Evolutionary conservation across 441 rosid genomes (phyloP).

Genomic region (Gossypium schwendimanii): DNA sequence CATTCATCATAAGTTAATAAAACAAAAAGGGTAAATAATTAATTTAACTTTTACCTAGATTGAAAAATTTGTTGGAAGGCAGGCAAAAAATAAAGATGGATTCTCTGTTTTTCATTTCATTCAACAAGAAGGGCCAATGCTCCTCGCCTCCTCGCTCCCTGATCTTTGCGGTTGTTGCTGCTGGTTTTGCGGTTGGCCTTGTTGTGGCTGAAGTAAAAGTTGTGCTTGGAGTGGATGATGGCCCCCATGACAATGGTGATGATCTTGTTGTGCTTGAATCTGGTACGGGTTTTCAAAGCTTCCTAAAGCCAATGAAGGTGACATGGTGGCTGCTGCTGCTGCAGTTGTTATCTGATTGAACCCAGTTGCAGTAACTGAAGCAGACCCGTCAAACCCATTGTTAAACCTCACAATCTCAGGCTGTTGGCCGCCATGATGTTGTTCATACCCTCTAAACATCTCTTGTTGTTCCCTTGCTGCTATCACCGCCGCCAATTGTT

Average conservation of each 20-base stretch:
- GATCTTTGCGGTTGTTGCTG: constrained; percentile 25
- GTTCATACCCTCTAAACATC: constrained; percentile 45
- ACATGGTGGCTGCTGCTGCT: constrained; percentile 15
- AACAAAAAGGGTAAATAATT: not conserved
- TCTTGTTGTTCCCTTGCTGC: constrained; percentile 57
- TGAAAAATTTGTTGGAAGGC: constrained; percentile 9
- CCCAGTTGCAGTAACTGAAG: constrained; percentile 35
- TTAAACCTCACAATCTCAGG: constrained; percentile 40
- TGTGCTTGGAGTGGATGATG: constrained; percentile 36
- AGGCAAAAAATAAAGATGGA: not conserved
- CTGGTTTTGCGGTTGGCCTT: not conserved
- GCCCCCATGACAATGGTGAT: constrained; percentile 27
- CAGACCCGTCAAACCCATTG: constrained; percentile 30
- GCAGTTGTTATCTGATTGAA: constrained; percentile 32
- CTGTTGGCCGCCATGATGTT: constrained; percentile 35
- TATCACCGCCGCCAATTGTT: constrained; percentile 39
- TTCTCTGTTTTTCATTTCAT: too few species aligned
- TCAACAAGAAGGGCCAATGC: constrained; percentile 36
- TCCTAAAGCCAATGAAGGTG: constrained; percentile 31
- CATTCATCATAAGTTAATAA: not conserved
- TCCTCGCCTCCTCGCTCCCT: constrained; percentile 47
- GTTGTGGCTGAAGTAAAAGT: constrained; percentile 35
- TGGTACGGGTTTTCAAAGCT: constrained; percentile 35
- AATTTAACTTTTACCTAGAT: constrained; percentile 22
- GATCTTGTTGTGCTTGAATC: constrained; percentile 31